phyloP scores from a whole-genome alignment of 345 rosid species.

The Lenwebbia sp. region DNA sequence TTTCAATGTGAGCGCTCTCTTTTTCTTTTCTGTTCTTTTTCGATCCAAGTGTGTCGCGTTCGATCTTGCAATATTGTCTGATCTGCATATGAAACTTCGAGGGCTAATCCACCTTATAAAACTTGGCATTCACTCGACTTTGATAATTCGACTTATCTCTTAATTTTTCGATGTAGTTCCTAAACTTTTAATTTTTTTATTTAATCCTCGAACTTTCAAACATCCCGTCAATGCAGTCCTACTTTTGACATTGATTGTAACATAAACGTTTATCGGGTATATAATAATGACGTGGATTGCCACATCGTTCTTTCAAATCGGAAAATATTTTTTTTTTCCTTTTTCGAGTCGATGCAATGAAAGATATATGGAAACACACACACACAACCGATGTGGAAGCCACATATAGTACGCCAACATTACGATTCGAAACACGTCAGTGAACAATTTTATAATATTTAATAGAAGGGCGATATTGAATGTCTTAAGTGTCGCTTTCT shows the following conservation, averaged over 20 bases:
- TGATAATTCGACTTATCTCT: accelerated
- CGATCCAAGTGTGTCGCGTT: neutral
- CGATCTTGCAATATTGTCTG: neutral
- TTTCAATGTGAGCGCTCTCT: neutral
- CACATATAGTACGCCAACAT: neutral
- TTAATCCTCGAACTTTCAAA: neutral
- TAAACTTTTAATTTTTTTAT: neutral
- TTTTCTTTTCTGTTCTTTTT: neutral
- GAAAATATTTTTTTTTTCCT: neutral
- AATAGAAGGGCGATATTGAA: neutral
- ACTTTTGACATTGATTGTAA: neutral
- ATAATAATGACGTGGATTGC: neutral
- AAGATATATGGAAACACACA: neutral
- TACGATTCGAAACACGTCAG: too few relatives aligned
- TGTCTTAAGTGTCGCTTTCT: neutral
- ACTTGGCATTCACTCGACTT: neutral
- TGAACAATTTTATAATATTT: neutral
- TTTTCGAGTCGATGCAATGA: neutral
- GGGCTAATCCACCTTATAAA: neutral
- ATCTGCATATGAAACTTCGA: neutral
- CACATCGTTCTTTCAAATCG: neutral
- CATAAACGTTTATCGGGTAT: neutral
- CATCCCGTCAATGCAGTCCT: neutral
- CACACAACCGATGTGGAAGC: neutral
- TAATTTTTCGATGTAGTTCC: neutral